A percentile compares a stretch with the other conserved stretches of the same genome.
Evolutionary conservation across 305 asterid genomes (phyloP).

Genomic region (Fraxinus greggii): DNA sequence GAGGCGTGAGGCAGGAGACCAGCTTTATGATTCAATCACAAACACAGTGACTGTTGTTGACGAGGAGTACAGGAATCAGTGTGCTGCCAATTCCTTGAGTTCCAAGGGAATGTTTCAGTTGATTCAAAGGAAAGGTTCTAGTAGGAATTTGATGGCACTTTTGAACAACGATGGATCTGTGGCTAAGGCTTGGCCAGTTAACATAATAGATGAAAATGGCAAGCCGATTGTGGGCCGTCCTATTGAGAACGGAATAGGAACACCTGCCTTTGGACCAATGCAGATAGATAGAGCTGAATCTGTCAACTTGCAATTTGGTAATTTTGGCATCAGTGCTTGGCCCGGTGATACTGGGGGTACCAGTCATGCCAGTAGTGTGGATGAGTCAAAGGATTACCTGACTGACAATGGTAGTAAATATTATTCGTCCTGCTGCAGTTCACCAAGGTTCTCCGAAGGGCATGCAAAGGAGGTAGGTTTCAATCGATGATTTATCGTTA

Average conservation of each 20-base stretch:
- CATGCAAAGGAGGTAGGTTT: slow-evolving; percentile 77
- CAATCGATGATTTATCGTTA: neutral
- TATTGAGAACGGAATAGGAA: slow-evolving; percentile 53
- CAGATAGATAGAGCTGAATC: slow-evolving; percentile 76
- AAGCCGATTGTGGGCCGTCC: slow-evolving; percentile 39
- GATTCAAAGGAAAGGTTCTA: slow-evolving; percentile 92
- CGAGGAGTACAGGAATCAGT: slow-evolving; percentile 93
- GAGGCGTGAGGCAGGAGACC: slow-evolving; percentile 77
- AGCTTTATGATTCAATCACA: slow-evolving; percentile 74
- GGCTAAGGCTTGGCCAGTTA: slow-evolving; percentile 98
- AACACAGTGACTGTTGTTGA: slow-evolving; percentile 67
- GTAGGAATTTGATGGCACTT: slow-evolving; percentile 66
- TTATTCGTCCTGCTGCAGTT: slow-evolving; percentile 88
- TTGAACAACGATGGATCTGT: slow-evolving; percentile 71
- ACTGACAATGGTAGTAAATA: slow-evolving; percentile 87
- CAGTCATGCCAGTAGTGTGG: slow-evolving; percentile 84
- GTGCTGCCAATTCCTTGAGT: slow-evolving; percentile 84
- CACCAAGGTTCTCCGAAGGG: slow-evolving; percentile 75
- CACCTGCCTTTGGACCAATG: slow-evolving; percentile 79
- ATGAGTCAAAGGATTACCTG: slow-evolving; percentile 77
- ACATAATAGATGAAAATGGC: slow-evolving; percentile 49
- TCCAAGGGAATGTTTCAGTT: slow-evolving; percentile 98
- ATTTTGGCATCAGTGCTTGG: slow-evolving; percentile 97
- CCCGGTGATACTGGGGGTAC: slow-evolving; percentile 89
- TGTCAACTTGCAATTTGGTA: slow-evolving; percentile 92